Percentiles rank a stretch among this genome's conserved stretches.
Evolutionary conservation across 1,284 basidiomycete genomes (phyloP).

Genomic region (Acaromyces ingoldii): DNA sequence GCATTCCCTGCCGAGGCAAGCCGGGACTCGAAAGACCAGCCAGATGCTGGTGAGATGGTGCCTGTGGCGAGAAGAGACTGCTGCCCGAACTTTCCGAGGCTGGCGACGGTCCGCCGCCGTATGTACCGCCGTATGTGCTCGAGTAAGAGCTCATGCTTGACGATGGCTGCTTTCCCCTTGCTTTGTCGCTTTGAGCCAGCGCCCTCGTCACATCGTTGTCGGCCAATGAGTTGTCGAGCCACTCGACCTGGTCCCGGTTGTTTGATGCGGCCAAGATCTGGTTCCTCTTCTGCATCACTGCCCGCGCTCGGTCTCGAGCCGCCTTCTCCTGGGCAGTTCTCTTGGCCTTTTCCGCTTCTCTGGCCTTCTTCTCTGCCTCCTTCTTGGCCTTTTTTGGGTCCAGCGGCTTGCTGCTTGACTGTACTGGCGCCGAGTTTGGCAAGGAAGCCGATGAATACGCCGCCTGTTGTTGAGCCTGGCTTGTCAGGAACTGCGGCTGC

Average conservation of each 20-base stretch:
- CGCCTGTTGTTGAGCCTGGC: background rate
- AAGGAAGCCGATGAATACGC: background rate
- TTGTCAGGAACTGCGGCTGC: background rate
- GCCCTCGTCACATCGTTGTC: constrained; percentile 3
- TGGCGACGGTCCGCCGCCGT: no score
- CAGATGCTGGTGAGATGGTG: no score
- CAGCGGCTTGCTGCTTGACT: constrained; percentile 50
- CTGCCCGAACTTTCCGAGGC: no score
- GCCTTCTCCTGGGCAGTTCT: constrained; percentile 70
- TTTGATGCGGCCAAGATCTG: constrained; percentile 37
- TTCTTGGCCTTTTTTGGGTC: constrained; percentile 85
- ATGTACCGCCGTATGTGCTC: no score
- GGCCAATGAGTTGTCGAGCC: constrained; percentile 20
- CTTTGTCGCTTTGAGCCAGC: constrained; percentile 28
- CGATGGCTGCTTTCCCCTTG: constrained; percentile 40
- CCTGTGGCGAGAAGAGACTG: no score
- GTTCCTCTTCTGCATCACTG: constrained; percentile 83
- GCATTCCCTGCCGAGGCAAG: no score
- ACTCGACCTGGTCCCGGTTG: constrained; percentile 41
- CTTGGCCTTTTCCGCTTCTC: constrained; percentile 77
- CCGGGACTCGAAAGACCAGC: no score
- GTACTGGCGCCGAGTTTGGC: constrained; percentile 49
- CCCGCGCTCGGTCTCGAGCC: constrained; percentile 76
- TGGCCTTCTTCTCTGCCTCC: constrained; percentile 75
- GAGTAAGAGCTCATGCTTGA: no score